Evolutionary conservation across 2,329 filamentous ascomycete species (phyloP), one percentile per base, ranked within the genome.

Genomic region (Juglanconis juglandina): DNA sequence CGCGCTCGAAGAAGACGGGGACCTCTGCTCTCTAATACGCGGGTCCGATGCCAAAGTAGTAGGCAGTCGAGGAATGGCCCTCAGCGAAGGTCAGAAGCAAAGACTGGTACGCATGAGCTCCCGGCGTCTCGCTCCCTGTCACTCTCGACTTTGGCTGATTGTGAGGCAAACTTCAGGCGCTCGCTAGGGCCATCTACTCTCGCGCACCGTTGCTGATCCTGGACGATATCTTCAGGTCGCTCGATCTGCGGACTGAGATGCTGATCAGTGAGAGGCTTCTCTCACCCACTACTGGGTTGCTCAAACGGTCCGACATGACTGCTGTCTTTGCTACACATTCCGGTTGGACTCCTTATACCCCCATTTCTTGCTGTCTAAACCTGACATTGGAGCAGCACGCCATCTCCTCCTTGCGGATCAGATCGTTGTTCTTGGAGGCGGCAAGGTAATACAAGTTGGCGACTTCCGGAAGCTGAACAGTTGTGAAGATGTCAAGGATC

Each of bases 71-170:
- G 71, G 71, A 1, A 64, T 71, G 4, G 66, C 67, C 0, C 57
- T 73, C 5, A 71, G 68, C 24, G 71, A 70, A 7, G 71, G 71
- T 0, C 71, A 73, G 57, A 68, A 67, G 46, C 69, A 71, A 52
- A 64, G 71, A 2, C 63, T 72, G 39, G 69, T 70, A 54, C 41
- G 41, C 14, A 5, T 39, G 37, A 1, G 37, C 37, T 39, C 37
- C 11, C 8, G 37, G 7, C 37, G 37, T 13, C 11, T 39, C 37
- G 3, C 11, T 39, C 8, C 37, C 37, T 39, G 1, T 39, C 11
- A 2, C 11, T 39, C 11, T 39, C 11, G 37, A 39, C 11, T 39
- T 13, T 39, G 37, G 37, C 37, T 39, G 37, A 39, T 13, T 7
- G 8, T 7, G 37, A 8, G 37, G 37, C 14, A 7, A 11, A 5